Percentiles rank a stretch among this genome's conserved stretches.
These are phyloP conservation scores for Fusarium sp. DNA, from an alignment of 2,329 filamentous ascomycete species.

Conservation along the genomic window DNA sequence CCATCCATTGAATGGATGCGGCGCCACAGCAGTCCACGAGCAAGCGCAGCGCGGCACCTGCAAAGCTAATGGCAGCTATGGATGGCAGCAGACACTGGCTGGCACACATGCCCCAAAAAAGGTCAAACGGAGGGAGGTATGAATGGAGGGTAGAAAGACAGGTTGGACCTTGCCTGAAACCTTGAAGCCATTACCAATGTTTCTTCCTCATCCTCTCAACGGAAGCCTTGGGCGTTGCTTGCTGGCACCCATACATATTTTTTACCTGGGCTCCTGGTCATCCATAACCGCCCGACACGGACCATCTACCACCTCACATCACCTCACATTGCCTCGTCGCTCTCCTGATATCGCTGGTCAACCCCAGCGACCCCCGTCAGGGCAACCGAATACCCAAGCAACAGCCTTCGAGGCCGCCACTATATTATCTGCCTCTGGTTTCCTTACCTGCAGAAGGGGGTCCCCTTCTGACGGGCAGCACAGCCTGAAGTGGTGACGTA, in stretches of 20 bases:
- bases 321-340: slow-evolving; percentile 44
- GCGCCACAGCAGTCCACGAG: slow-evolving; percentile 36
- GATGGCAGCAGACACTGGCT: slow-evolving; percentile 32
- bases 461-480: slow-evolving; percentile 36
- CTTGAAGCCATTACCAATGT: slow-evolving; percentile 20
- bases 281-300: slow-evolving; percentile 40
- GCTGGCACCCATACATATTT: slow-evolving; percentile 15
- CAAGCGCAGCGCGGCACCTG: slow-evolving; percentile 22
- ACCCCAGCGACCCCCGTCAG: slow-evolving; percentile 38
- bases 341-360: slow-evolving; percentile 45
- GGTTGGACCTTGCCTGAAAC: slow-evolving; percentile 23
- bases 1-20: slow-evolving; percentile 23
- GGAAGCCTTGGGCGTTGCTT: slow-evolving; percentile 17
- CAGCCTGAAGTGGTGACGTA: slow-evolving; percentile 43
- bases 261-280: slow-evolving; percentile 28
- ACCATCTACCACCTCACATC: slow-evolving; percentile 44
- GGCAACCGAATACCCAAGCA: slow-evolving; percentile 42
- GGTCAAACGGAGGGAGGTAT: slow-evolving; percentile 11
- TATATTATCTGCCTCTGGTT: slow-evolving; percentile 40
- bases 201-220: slow-evolving; percentile 5
- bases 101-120: slow-evolving; percentile 15
- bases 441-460: slow-evolving; percentile 31
- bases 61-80: slow-evolving; percentile 4
- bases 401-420: slow-evolving; percentile 32
- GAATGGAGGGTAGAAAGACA: background rate